Evolutionary conservation across 768 basidiomycete species (phyloP).

Genomic region (Leccinum olivaceopallidum): DNA sequence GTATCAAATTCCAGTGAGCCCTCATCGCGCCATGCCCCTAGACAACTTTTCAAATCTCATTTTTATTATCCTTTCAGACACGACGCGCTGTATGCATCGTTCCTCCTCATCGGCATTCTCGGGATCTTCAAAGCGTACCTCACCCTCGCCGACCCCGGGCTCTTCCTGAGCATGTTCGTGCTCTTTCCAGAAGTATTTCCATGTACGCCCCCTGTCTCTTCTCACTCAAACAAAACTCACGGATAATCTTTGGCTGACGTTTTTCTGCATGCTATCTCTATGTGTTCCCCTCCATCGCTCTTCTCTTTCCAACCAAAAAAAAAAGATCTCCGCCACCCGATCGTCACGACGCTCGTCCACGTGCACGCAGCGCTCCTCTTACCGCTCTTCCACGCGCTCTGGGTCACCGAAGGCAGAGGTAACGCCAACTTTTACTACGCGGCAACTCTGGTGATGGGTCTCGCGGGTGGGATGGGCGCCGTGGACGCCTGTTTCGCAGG

Average conservation of each 20-base stretch:
- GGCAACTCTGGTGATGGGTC: slow-evolving; percentile 88
- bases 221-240: neutral
- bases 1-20: slow-evolving; percentile 84
- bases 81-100: slow-evolving; percentile 80
- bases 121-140: slow-evolving; percentile 92
- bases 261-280: neutral
- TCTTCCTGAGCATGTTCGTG: slow-evolving; percentile 79
- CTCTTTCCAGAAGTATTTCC: slow-evolving; percentile 84
- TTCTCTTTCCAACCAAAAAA: slow-evolving; percentile 29
- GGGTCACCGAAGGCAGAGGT: slow-evolving; percentile 89
- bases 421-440: slow-evolving; percentile 99
- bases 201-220: slow-evolving; percentile 50
- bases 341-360: slow-evolving; percentile 81
- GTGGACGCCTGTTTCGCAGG: slow-evolving; percentile 84
- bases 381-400: slow-evolving; percentile 89
- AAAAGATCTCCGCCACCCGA: slow-evolving; percentile 80
- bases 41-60: neutral
- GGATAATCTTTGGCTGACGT: neutral
- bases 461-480: slow-evolving; percentile 81
- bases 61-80: slow-evolving; percentile 48
- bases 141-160: slow-evolving; percentile 82
- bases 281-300: neutral
- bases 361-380: slow-evolving; percentile 82
- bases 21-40: neutral
- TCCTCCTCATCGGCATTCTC: slow-evolving; percentile 73